Evolutionary conservation across 805 yeast species (phyloP).

Genomic region (Hanseniaspora nectarophila): DNA sequence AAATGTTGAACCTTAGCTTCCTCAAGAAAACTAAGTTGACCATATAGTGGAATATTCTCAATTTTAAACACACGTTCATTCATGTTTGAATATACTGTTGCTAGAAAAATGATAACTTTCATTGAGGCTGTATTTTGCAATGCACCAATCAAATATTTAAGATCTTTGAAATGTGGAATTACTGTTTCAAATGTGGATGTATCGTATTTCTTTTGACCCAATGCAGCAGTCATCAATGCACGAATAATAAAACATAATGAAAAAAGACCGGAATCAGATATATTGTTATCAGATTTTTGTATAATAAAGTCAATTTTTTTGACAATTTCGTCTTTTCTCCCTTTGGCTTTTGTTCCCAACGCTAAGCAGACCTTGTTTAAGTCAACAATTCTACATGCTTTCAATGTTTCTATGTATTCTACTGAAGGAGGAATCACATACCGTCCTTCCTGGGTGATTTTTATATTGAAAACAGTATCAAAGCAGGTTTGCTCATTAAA

Average conservation of each 20-base stretch:
- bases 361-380: background rate
- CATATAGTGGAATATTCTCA: background rate
- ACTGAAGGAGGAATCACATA: background rate
- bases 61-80: background rate
- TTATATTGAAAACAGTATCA: background rate
- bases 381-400: background rate
- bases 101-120: background rate
- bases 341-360: slow-evolving; percentile 24
- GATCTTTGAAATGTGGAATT: slow-evolving; percentile 32
- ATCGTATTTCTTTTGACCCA: background rate
- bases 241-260: background rate
- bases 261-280: background rate
- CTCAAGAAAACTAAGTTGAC: background rate
- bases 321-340: slow-evolving; percentile 29
- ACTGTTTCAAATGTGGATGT: slow-evolving; percentile 16
- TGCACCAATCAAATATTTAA: slow-evolving; percentile 37
- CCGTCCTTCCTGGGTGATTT: background rate
- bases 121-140: background rate
- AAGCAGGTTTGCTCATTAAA: background rate
- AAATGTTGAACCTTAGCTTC: background rate
- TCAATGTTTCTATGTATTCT: slow-evolving; percentile 15
- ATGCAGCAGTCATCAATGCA: background rate
- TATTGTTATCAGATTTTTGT: background rate
- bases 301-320: background rate
- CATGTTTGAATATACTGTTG: background rate